These are phyloP conservation scores for Gossypium trilobum DNA, from an alignment of 441 rosid species.

Conservation along the genomic window DNA sequence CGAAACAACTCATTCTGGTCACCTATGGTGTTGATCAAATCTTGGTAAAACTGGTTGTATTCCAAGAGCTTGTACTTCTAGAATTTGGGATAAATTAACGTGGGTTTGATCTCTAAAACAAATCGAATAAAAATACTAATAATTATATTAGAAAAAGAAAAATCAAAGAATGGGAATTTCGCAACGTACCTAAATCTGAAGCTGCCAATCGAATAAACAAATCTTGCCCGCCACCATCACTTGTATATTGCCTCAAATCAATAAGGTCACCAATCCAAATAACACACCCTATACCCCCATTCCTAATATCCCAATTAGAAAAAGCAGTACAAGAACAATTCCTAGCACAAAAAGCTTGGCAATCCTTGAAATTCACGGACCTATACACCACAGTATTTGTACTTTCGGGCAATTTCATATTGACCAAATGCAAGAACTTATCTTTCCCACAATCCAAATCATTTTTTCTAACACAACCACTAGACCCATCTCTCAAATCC, in stretches of 20 bases:
- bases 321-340: slow-evolving; percentile 70
- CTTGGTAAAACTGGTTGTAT: too few relatives aligned
- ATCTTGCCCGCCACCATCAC: slow-evolving; percentile 42
- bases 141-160: not conserved
- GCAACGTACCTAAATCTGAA: slow-evolving; percentile 41
- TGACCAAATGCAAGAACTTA: slow-evolving; percentile 39
- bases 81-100: too few relatives aligned
- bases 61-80: too few relatives aligned
- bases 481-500: slow-evolving; percentile 54
- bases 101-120: too few relatives aligned
- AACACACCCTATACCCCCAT: slow-evolving; percentile 56
- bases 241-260: slow-evolving; percentile 41
- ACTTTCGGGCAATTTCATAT: slow-evolving; percentile 65
- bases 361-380: slow-evolving; percentile 37
- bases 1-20: too few relatives aligned
- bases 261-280: slow-evolving; percentile 47
- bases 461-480: slow-evolving; percentile 56
- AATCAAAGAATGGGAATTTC: not conserved
- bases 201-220: slow-evolving; percentile 47
- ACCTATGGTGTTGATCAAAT: too few relatives aligned
- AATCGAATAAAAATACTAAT: too few relatives aligned
- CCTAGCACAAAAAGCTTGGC: slow-evolving; percentile 36
- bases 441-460: slow-evolving; percentile 36
- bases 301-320: slow-evolving; percentile 38
- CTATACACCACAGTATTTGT: slow-evolving; percentile 31